Evolutionary conservation across 2,329 filamentous ascomycete genomes (phyloP).

Genomic region (Berkeleyomyces rouxiae): DNA sequence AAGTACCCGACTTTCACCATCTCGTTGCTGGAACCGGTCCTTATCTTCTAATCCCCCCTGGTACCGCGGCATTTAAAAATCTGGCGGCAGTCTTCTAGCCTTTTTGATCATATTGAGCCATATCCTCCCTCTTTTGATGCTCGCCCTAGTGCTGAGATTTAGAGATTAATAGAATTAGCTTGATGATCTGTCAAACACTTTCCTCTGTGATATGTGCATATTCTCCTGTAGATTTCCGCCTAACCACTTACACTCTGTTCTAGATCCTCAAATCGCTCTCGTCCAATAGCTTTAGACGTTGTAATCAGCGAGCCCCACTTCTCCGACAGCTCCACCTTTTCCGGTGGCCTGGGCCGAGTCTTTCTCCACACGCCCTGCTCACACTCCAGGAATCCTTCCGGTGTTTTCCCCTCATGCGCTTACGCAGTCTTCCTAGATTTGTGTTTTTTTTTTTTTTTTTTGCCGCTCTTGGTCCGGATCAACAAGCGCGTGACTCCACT

Average conservation of each 20-base stretch:
- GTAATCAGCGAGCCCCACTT: too few relatives aligned
- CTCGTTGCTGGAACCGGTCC: neutral
- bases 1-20: neutral
- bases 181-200: neutral
- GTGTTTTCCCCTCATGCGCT: neutral
- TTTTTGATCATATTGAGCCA: neutral
- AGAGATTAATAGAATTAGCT: slow-evolving; percentile 1
- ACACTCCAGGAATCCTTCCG: neutral
- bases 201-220: neutral
- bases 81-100: neutral
- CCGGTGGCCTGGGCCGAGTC: neutral
- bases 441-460: too few relatives aligned
- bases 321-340: too few relatives aligned
- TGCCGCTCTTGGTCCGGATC: neutral
- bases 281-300: too few relatives aligned
- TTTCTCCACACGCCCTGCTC: neutral
- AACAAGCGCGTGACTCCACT: too few relatives aligned
- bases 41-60: too few relatives aligned
- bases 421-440: neutral
- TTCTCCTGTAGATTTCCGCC: neutral
- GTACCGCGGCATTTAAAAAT: neutral
- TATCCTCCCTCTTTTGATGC: neutral
- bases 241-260: neutral
- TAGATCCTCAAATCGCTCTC: neutral
- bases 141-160: neutral